Evolutionary conservation across 2,329 filamentous ascomycete genomes (phyloP), one percentile per base, ranked within the genome.

Genomic region (Cladosporium oxysporum): DNA sequence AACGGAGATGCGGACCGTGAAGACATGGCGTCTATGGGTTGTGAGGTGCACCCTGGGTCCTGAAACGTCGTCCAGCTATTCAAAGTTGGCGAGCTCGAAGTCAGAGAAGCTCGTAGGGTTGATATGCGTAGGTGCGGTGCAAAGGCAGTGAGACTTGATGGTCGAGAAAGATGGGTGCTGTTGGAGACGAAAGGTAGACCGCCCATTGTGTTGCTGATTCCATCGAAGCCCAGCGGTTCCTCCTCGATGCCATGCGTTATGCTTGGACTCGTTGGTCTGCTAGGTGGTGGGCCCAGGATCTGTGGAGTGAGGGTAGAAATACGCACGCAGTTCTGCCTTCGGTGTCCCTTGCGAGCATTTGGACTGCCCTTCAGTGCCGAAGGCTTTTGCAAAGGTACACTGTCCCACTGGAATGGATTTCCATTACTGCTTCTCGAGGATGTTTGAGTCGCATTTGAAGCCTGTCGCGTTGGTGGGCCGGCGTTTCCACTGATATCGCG

Each of bases 371-470:
- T 82, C 67, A 81, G 57, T 0, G 79, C 79, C 8, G 80, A 81
- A 12, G 80, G 77, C 65, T 79, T 82, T 0, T 73, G 72, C 1
- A 75, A 66, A 2, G 75, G 73, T n/a, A 75, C 23, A 72, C 67
- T 28, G 72, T 82, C 80, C 79, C 79, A 82, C 63, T 81, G 80
- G 63, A 82, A 82, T 0, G 80, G 79, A 64, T 82, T 81, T 3
- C 79, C 79, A 55, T 80, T 79, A 69, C 79, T 81, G 67, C 79
- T 82, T n/a, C 76, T 69, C n/a, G 73, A 74, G 7, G 78, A 79
- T 16, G 73, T 71, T 33, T 76, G 74, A 5, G 79, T 81, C 2
- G 77, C 74, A 50, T 77, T 74, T 2, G 79, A 81, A 26, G 76
- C 72, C 66, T 80, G 77, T 21, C 80, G 74, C 23, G 75, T 75